These are phyloP conservation scores for Asterophora parasitica DNA, from an alignment of 768 basidiomycete genomes.

Conservation along the genomic window DNA sequence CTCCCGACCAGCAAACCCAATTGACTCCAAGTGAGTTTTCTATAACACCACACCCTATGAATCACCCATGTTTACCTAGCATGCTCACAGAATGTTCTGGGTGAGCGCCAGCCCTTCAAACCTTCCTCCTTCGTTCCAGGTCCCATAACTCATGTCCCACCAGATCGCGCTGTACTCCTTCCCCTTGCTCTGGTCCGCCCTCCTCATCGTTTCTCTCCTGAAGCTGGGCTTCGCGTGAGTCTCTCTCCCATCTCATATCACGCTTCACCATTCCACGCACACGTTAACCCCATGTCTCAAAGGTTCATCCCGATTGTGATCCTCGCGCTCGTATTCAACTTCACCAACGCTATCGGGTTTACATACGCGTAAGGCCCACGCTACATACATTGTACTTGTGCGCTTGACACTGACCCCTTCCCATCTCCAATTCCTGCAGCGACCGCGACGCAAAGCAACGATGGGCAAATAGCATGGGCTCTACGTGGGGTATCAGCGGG, in stretches of 20 bases:
- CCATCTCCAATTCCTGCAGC: slow-evolving; percentile 30
- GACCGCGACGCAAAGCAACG: slow-evolving; percentile 91
- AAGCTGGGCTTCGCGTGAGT: slow-evolving; percentile 86
- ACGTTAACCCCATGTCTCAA: background rate
- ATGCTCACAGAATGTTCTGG: slow-evolving; percentile 80
- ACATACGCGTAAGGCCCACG: slow-evolving; percentile 74
- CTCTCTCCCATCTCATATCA: background rate
- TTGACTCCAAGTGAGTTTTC: slow-evolving; percentile 72
- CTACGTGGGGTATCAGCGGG: slow-evolving; percentile 71
- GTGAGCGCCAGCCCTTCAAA: slow-evolving; percentile 34
- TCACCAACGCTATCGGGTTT: slow-evolving; percentile 94
- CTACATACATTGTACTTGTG: background rate
- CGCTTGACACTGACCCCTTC: background rate
- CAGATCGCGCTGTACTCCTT: slow-evolving; percentile 87
- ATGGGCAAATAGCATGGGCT: slow-evolving; percentile 79
- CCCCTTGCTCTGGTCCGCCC: slow-evolving; percentile 81
- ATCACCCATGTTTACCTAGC: background rate
- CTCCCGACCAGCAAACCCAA: slow-evolving; percentile 79
- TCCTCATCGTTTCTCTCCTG: slow-evolving; percentile 85
- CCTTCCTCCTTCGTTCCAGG: slow-evolving; percentile 1
- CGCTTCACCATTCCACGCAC: background rate
- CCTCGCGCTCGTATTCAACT: slow-evolving; percentile 93
- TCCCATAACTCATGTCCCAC: slow-evolving; percentile 5
- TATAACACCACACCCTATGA: slow-evolving; percentile 1
- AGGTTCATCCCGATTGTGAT: slow-evolving; percentile 94